Base-by-base conservation (phyloP, 371 early-diverging fungal genomes). In the Mucor piriformis region DNA sequence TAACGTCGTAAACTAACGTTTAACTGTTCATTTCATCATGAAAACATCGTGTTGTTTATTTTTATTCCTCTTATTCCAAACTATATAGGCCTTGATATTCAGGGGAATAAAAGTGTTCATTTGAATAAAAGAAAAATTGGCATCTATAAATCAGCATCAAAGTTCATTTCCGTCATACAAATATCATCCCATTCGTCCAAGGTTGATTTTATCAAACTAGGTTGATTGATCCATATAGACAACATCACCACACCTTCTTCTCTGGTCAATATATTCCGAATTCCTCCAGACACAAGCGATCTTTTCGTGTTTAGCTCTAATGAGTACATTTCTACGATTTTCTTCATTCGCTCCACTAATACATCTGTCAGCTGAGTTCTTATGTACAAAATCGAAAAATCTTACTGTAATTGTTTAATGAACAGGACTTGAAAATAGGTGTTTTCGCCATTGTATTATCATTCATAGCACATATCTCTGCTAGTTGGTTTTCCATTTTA, bases 151-250 rank as follows among this genome's bases (percentile, higher is more conserved):
- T 4, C 29, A 4, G 8, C 29, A 29, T 29, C 29, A 29, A 40
- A 29, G n/a, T 37, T 25, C 50, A 68, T 63, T 49, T 68, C 68
- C 15, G 53, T 50, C 24, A 49, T 34, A 53, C 72, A 72, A 16
- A 79, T 52, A 27, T 73, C 74, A 21, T 70, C 61, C 61, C 76
- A 74, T 58, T 73, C 69, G 18, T 66, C 15, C 6, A 79, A 29
- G 2, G 21, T 49, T 3, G 59, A 40, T 8, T 66, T 64, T 15
- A 55, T 34, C 16, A 79, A 27, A 51, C 58, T 68, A 7, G 79
- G 74, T 15, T 76, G 73, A 46, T 79, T 66, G 5, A 74, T 66
- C 79, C 79, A 79, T 3, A 70, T 57, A 0, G 79, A 79, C 6
- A 79, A 34, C 21, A 74, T 27, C 4, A 67, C 59, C 32, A 79